Conservation (phyloP, 139 green algal species). For the Mesostigma viride region DNA sequence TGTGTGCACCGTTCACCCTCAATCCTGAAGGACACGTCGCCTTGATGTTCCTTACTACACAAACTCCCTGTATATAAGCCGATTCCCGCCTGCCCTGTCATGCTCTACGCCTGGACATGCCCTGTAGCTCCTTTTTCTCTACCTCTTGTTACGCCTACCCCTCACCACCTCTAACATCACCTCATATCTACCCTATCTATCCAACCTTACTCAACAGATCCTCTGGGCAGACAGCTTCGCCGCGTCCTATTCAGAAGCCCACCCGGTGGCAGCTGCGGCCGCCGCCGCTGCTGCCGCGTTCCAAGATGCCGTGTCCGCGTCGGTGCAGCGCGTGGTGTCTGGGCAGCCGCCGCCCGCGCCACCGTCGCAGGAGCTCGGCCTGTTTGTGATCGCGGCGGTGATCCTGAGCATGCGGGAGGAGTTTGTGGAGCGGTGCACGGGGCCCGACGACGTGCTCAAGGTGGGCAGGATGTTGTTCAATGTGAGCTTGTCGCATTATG, state of each 20-base stretch:
- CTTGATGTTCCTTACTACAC: too few relatives aligned
- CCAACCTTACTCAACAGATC: neutral
- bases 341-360: neutral
- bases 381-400: conserved; percentile 15
- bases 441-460: conserved; percentile 15
- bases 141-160: neutral
- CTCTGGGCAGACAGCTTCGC: conserved; percentile 19
- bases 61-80: too few relatives aligned
- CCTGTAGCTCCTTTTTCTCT: too few relatives aligned
- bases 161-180: neutral
- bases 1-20: too few relatives aligned
- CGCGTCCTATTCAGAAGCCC: neutral
- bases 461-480: too few relatives aligned
- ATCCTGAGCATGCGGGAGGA: neutral
- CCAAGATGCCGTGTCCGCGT: neutral
- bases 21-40: too few relatives aligned
- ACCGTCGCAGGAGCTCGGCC: neutral
- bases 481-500: too few relatives aligned
- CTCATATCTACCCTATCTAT: neutral
- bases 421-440: conserved; percentile 10
- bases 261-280: neutral
- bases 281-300: neutral
- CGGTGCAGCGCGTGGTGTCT: neutral
- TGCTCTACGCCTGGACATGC: too few relatives aligned
- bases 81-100: too few relatives aligned